Evolutionary conservation across 2,329 filamentous ascomycete genomes (phyloP).

Genomic region (Coniochaeta prunicola): DNA sequence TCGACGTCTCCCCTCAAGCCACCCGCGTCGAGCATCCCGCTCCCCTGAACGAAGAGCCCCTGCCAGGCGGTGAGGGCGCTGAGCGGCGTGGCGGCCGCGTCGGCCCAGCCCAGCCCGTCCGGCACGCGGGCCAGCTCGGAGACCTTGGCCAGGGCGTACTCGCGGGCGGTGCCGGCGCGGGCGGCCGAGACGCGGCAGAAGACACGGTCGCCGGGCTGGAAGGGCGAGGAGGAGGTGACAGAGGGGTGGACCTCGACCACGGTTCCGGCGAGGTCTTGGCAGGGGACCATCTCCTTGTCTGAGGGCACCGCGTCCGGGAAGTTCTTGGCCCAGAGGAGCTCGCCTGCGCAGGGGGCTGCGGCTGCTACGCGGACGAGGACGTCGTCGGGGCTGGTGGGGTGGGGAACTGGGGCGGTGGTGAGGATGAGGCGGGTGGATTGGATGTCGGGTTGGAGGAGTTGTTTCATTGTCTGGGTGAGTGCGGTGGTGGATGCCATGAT

Average conservation of each 20-base stretch:
- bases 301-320: constrained; percentile 15
- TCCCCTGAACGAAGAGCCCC: constrained; percentile 29
- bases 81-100: constrained; percentile 29
- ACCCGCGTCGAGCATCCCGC: constrained; percentile 16
- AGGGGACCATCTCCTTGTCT: constrained; percentile 16
- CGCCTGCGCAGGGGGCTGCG: constrained; percentile 21
- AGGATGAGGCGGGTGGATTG: constrained; percentile 19
- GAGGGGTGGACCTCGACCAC: constrained; percentile 18
- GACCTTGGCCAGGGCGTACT: constrained; percentile 21
- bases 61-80: constrained; percentile 33
- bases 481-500: constrained; percentile 6
- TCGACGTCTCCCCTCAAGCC: constrained; percentile 19
- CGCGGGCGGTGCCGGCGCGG: constrained; percentile 18
- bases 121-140: constrained; percentile 26
- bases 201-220: constrained; percentile 24
- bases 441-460: constrained; percentile 20
- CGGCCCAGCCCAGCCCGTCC: constrained; percentile 20
- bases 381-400: constrained; percentile 15
- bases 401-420: constrained; percentile 14
- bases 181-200: constrained; percentile 20
- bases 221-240: constrained; percentile 17
- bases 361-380: constrained; percentile 23
- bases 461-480: constrained; percentile 14
- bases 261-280: constrained; percentile 29
- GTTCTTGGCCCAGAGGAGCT: constrained; percentile 19